Conservation (phyloP, 345 rosid species). For the Cardamine occulta region DNA sequence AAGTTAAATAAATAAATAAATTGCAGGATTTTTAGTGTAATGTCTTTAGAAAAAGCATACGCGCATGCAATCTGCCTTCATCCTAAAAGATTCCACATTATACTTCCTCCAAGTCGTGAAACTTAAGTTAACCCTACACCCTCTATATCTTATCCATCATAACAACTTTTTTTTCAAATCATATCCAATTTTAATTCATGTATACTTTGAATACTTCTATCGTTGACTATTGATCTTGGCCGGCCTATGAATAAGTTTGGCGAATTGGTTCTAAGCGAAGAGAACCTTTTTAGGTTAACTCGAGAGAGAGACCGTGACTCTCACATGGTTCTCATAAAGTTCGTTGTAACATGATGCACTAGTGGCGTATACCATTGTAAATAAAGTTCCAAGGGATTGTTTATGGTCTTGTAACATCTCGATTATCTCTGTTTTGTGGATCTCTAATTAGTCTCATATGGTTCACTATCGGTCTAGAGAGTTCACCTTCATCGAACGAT, state of each 20-base stretch:
- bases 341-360: slow-evolving; percentile 12
- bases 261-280: not conserved
- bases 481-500: not conserved
- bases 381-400: not conserved
- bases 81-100: slow-evolving; percentile 41
- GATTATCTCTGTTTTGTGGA: not conserved
- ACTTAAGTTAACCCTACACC: slow-evolving; percentile 40
- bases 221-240: slow-evolving; percentile 11
- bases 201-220: slow-evolving; percentile 1
- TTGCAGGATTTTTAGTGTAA: slow-evolving; percentile 8
- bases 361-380: not conserved
- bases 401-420: not conserved
- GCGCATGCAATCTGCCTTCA: slow-evolving; percentile 46
- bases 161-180: not conserved
- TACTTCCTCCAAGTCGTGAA: slow-evolving; percentile 36
- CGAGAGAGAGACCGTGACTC: slow-evolving; percentile 4
- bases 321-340: slow-evolving; percentile 7
- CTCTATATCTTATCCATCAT: slow-evolving; percentile 28
- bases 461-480: not conserved
- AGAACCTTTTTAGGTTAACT: not conserved
- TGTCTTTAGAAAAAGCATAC: slow-evolving; percentile 45
- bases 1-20: slow-evolving; percentile 22
- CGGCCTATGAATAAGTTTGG: slow-evolving; percentile 22
- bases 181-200: not conserved
- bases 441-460: not conserved